These are phyloP conservation scores for Backusella sp. DNA, from an alignment of 192 early-diverging fungal species.

Conservation along the genomic window DNA sequence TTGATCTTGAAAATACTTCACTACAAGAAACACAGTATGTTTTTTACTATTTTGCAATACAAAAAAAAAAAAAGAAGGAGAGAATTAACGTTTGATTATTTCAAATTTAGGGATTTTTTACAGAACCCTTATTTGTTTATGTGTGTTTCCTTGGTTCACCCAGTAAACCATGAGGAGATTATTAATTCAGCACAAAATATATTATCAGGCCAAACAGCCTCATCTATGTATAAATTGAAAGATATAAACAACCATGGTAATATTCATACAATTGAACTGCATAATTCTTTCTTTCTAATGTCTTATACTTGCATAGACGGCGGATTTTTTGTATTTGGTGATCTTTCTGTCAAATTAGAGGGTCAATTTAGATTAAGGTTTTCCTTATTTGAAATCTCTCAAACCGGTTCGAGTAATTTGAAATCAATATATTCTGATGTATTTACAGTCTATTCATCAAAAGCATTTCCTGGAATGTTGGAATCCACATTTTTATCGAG, in stretches of 20 bases:
- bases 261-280: neutral
- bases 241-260: constrained; percentile 70
- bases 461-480: constrained; percentile 89
- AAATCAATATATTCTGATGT: constrained; percentile 69
- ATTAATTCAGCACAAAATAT: constrained; percentile 68
- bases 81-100: neutral
- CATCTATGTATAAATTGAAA: constrained; percentile 81
- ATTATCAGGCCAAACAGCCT: constrained; percentile 88
- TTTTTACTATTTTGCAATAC: neutral
- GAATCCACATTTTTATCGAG: constrained; percentile 86
- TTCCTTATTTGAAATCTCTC: constrained; percentile 84
- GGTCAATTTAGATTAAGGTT: constrained; percentile 78
- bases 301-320: constrained; percentile 52
- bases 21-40: constrained; percentile 23
- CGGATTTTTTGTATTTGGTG: constrained; percentile 93
- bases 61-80: neutral
- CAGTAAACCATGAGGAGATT: constrained; percentile 75
- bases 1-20: constrained; percentile 8
- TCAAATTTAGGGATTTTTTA: constrained; percentile 33
- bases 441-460: constrained; percentile 81
- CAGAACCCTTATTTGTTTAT: constrained; percentile 93
- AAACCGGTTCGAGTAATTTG: constrained; percentile 35
- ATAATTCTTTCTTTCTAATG: neutral
- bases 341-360: constrained; percentile 85
- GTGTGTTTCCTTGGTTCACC: constrained; percentile 84